Evolutionary conservation across 2,329 filamentous ascomycete species (phyloP), one percentile per base, ranked within the genome.

Genomic region (Epichloe elymi): DNA sequence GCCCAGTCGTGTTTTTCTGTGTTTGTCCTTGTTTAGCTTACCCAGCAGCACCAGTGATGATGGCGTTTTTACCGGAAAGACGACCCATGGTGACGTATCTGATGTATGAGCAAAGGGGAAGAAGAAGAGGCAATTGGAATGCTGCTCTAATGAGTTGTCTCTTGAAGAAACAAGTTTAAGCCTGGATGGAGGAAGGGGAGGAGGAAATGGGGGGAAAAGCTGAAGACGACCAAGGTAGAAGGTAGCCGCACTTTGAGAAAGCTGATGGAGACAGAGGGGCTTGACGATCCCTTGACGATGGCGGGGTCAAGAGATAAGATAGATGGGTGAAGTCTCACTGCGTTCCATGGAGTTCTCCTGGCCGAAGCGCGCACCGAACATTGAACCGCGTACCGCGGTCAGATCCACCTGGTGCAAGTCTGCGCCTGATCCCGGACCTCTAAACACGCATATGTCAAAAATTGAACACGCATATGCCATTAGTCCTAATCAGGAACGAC

Each of bases 11-110:
- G n/a, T 12, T 15, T 39, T 17, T 4, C n/a, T 10, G 11, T 5
- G 5, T 33, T 5, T 17, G 10, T 38, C 3, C 15, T 50, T 6
- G 50, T 60, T 39, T 55, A 36, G 37, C 46, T 15, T 78, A 94
- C 88, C 88, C 87, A 61, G 83, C 88, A 58, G 85, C 88, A 63
- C 88, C 88, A 50, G 88, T 95, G 69, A 95, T 78, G 65, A 95
- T 65, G 65, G 77, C 75, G 63, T 80, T 81, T 68, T 81, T 81
- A 66, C 77, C 78, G 39, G 72, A 69, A 23, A 81, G 70, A 61
- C 78, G 76, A 58, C 76, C 76, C 62, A 65, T 66, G 53, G 26
- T 42, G 40, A 42, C 8, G 39, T 5, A n/a, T 45, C 5, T 23
- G 23, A 30, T 26, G 30, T 11, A 37, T 12, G 41, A 3, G 20